Percentiles rank a stretch among this genome's conserved stretches.
These are phyloP conservation scores for Ascoidea asiatica DNA, from an alignment of 805 yeast genomes.

Conservation along the genomic window DNA sequence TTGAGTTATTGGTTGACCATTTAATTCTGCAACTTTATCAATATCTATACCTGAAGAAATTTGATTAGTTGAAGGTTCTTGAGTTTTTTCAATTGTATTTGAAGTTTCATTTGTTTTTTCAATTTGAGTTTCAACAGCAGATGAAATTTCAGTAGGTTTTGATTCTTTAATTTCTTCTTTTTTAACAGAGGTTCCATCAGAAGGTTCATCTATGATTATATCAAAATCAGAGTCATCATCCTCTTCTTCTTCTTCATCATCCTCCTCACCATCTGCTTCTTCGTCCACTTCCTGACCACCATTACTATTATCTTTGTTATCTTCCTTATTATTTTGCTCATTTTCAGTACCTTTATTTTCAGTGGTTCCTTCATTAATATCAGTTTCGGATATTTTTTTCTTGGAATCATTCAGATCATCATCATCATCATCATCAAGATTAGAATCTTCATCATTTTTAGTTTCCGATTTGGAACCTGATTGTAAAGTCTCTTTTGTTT, in stretches of 20 bases:
- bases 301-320: background rate
- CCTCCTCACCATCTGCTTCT: constrained; percentile 20
- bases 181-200: constrained; percentile 1
- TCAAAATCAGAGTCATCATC: constrained; percentile 2
- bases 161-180: too few relatives aligned
- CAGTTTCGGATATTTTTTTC: background rate
- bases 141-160: background rate
- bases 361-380: too few relatives aligned
- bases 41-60: constrained; percentile 42
- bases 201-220: constrained; percentile 9
- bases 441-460: background rate
- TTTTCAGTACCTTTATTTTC: background rate
- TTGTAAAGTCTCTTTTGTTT: too few relatives aligned
- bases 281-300: background rate
- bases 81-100: constrained; percentile 21
- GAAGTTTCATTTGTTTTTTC: constrained; percentile 6
- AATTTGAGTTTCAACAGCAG: background rate
- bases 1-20: constrained; percentile 75
- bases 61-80: constrained; percentile 21
- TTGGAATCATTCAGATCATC: background rate
- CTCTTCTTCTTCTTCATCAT: constrained; percentile 19
- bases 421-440: background rate
- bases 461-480: background rate
- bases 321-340: background rate
- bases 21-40: constrained; percentile 57